Evolutionary conservation across 1,284 basidiomycete genomes (phyloP), one percentile per base, ranked within the genome.

Genomic region (Cerrena zonata): DNA sequence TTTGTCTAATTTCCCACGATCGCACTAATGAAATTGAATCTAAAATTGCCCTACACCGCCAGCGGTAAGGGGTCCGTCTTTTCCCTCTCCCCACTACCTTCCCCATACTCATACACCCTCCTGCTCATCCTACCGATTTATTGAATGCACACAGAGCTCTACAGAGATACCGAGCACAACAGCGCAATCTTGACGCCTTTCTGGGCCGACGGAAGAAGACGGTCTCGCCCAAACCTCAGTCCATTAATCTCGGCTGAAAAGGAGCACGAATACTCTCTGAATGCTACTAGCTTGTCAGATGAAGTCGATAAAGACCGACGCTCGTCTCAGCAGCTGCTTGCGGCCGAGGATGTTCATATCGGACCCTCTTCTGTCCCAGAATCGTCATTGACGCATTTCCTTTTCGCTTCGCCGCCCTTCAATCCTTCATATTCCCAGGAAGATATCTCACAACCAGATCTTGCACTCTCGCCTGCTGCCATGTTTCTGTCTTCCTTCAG

Each of bases 401-500:
- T 58, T 42, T 45, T 49, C n/a, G n/a, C n/a, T 21, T 22, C 51
- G 13, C 52, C 55, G 2, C 53, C 56, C 1, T 15, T 53, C 18
- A 27, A 50, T 3, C 36, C 40, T 43, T 53, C 27, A 24, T 56
- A 44, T 48, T 59, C 50, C 30, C 59, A 53, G 46, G 59, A 49
- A 36, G 54, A 60, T 34, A 10, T 57, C 23, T 52, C 57, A 12
- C 52, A 63, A 23, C 52, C 53, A 2, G 59, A 63, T 36, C 50
- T 65, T 18, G 63, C 65, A 15, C 66, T 75, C 12, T 89, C 87
- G 0, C 87, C 88, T 1, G 90, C 90, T 0, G 87, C 88, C 1
- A 75, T 85, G 65, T 93, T 91, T 60, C 73, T 92, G 38, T 80
- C 84, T 39, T 76, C 82, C 7, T 91, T 92, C 65, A 75, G 71